phyloP scores from a whole-genome alignment of 768 basidiomycete genomes.

The Leccinum pellstonianum region DNA sequence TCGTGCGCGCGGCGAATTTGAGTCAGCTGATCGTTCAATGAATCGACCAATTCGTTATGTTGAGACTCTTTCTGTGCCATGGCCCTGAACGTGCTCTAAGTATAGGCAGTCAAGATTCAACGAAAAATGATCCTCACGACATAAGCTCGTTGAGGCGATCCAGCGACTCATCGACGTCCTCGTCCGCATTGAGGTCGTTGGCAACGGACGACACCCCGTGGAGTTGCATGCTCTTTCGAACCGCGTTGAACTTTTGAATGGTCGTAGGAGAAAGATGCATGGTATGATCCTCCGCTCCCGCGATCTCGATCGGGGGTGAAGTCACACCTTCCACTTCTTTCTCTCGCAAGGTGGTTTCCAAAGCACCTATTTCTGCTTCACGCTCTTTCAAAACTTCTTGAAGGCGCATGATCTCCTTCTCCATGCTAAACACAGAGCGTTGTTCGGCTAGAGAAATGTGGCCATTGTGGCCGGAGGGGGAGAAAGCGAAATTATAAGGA shows the following conservation, averaged over 20 bases:
- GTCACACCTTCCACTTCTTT: conserved; percentile 25
- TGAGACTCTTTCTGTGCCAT: conserved; percentile 97
- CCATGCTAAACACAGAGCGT: conserved; percentile 80
- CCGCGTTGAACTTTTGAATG: conserved; percentile 68
- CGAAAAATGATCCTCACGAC: conserved; percentile 54
- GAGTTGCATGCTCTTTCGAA: conserved; percentile 64
- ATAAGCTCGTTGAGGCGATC: conserved; percentile 88
- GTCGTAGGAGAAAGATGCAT: conserved; percentile 67
- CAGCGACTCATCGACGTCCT: conserved; percentile 63
- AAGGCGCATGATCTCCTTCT: conserved; percentile 93
- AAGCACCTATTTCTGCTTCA: conserved; percentile 81
- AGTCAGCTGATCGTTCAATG: conserved; percentile 62
- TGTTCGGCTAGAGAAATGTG: conserved; percentile 42
- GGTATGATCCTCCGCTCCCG: conserved; percentile 24
- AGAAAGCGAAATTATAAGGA: conserved; percentile 59
- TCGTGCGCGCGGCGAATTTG: conserved; percentile 79
- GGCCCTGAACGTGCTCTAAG: conserved; percentile 50
- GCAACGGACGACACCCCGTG: conserved; percentile 38
- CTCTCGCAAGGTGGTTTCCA: conserved; percentile 57
- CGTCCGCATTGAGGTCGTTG: conserved; percentile 34
- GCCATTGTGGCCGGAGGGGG: conserved; percentile 42
- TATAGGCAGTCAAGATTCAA: conserved; percentile 5
- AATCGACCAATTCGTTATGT: conserved; percentile 79
- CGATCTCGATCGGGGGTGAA: conserved; percentile 1
- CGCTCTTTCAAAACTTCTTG: conserved; percentile 90